Percentiles rank a stretch among this genome's conserved stretches.
phyloP scores from a whole-genome alignment of 169 alveolate genomes.

The Plasmodium yoelii region DNA sequence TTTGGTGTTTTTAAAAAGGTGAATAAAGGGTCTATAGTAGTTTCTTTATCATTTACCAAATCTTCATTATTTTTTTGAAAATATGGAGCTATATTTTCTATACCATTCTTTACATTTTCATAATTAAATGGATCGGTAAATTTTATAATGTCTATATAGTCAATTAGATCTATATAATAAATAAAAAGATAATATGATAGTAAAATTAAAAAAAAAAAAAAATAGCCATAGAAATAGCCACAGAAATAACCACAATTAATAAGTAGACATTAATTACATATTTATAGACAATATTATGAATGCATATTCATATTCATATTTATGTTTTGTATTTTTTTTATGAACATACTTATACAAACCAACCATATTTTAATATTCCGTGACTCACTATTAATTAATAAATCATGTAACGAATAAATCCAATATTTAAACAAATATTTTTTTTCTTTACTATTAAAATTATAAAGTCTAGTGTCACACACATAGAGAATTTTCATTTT shows the following conservation, averaged over 20 bases:
- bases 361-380: conserved; percentile 59
- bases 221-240: background rate
- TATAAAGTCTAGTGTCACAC: conserved; percentile 58
- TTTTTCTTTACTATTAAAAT: conserved; percentile 51
- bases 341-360: conserved; percentile 65
- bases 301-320: background rate
- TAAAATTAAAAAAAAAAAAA: background rate
- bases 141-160: conserved; percentile 52
- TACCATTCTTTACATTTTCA: conserved; percentile 48
- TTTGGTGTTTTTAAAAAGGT: conserved; percentile 45
- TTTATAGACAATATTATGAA: background rate
- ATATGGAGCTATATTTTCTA: conserved; percentile 46
- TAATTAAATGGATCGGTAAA: conserved; percentile 64
- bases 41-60: conserved; percentile 7
- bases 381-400: conserved; percentile 35
- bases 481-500: conserved; percentile 69
- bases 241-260: background rate
- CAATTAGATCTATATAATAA: conserved; percentile 43
- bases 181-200: background rate
- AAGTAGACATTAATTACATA: background rate
- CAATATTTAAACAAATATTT: conserved; percentile 62
- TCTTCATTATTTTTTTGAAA: conserved; percentile 32
- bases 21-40: conserved; percentile 49
- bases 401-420: conserved; percentile 71
- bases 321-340: background rate